Base-by-base conservation (phyloP, 495 filamentous ascomycete genomes). In the Amniculicola lignicola region DNA sequence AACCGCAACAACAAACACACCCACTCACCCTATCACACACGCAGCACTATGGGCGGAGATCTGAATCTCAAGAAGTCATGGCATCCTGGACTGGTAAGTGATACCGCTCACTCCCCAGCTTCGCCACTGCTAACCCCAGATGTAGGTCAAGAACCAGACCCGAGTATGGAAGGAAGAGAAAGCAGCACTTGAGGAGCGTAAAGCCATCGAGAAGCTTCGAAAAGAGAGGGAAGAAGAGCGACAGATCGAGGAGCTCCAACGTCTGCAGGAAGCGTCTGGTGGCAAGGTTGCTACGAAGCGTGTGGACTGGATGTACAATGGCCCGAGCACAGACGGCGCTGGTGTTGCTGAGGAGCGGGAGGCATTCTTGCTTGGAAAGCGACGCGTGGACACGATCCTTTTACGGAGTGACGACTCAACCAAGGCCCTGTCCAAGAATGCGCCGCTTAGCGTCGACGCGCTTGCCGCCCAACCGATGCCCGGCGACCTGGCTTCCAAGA, bases 241-340 rank as follows among this genome's bases (percentile, higher is more conserved):
- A 9, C 81, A 85, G 51, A 88, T 95, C 57, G 87, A 95, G 67
- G 93, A 96, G 65, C 83, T 97, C 1, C 87, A 95, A 65, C 82
- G 84, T 38, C 82, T 95, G 38, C 89, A 95, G 51, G 94, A 96
- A 72, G 85, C 86, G 33, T 86, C 89, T 11, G 94, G 94, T 27
- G 90, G 90, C 15, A 78, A 79, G 53, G 86, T 82, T 53, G 79
- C 82, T 28, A 67, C 83, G 1, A 83, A 89, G 57, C 81, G 89
- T 11, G 93, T 98, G 16, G 92, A 98, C 64, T 98, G 94, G 88
- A 95, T 98, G 89, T 98, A 98, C 72, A 77, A 82, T 61, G 93
- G 90, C 1, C 90, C 93, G 7, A 85, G 86, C 29, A 83, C 81
- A 59, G 89, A 87, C 22, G 84, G 86, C 60, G 80, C 77, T 18